Conservation (phyloP, 768 basidiomycete species). For the Fomitopsis pulvina region DNA sequence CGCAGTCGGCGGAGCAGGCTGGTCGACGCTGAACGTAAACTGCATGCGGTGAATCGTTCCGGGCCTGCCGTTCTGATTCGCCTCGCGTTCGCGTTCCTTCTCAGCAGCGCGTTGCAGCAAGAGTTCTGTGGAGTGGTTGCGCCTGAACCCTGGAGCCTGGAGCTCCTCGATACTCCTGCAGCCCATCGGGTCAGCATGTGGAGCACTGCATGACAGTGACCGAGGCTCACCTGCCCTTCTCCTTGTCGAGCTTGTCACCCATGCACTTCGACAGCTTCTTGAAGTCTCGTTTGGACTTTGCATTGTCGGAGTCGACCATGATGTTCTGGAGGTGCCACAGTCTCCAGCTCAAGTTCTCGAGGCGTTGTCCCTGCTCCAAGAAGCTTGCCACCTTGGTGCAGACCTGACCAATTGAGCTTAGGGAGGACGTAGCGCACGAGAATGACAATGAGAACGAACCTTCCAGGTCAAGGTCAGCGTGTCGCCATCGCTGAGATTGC, state of each 20-base stretch:
- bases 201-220: not conserved
- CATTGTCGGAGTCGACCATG: slow-evolving; percentile 88
- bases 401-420: slow-evolving; percentile 39
- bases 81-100: slow-evolving; percentile 73
- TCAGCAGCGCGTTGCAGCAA: slow-evolving; percentile 76
- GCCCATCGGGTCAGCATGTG: not conserved
- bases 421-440: no score
- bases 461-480: slow-evolving; percentile 89
- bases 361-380: slow-evolving; percentile 85
- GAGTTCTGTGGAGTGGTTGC: slow-evolving; percentile 73
- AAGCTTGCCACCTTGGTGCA: slow-evolving; percentile 88
- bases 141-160: slow-evolving; percentile 76
- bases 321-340: slow-evolving; percentile 90
- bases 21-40: slow-evolving; percentile 83
- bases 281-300: slow-evolving; percentile 84
- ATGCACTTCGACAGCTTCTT: slow-evolving; percentile 83
- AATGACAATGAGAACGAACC: slow-evolving; percentile 41
- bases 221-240: slow-evolving; percentile 69
- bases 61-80: slow-evolving; percentile 49
- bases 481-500: slow-evolving; percentile 80
- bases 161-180: slow-evolving; percentile 78
- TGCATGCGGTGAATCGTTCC: slow-evolving; percentile 86
- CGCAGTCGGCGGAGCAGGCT: slow-evolving; percentile 40
- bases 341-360: slow-evolving; percentile 90
- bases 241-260: slow-evolving; percentile 90